These are phyloP conservation scores for Vaccinium myrtillus DNA, from an alignment of 148 eudicot genomes.

Conservation along the genomic window DNA sequence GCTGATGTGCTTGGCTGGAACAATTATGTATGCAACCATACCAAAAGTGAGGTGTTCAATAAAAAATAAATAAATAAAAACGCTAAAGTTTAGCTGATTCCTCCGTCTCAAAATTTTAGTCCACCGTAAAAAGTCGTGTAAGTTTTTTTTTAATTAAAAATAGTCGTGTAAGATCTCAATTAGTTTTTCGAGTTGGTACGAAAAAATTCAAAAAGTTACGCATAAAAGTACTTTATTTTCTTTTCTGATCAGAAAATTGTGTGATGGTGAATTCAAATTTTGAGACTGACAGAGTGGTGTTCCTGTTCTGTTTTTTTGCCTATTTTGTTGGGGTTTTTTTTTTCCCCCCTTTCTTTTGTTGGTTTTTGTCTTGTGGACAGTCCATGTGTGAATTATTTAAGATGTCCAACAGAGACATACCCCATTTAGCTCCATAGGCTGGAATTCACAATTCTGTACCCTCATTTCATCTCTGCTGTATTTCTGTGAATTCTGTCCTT, in stretches of 20 bases:
- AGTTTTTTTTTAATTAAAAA: background rate
- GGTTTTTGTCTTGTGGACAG: conserved; percentile 18
- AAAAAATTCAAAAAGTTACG: background rate
- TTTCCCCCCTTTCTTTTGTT: background rate
- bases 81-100: background rate
- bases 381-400: conserved; percentile 42
- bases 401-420: conserved; percentile 14
- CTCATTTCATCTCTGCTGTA: background rate
- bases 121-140: background rate
- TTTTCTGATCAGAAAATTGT: background rate
- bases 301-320: background rate
- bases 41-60: background rate
- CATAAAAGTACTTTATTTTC: background rate
- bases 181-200: background rate
- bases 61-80: background rate
- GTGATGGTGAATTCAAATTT: background rate
- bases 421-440: conserved; percentile 10
- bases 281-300: background rate
- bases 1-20: conserved; percentile 37
- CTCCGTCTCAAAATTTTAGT: background rate
- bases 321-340: background rate
- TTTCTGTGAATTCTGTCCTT: background rate
- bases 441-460: conserved; percentile 5
- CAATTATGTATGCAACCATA: conserved; percentile 21
- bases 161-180: background rate